Evolutionary conservation across 768 basidiomycete species (phyloP), one percentile per base, ranked within the genome.

Genomic region (Mycena maculata): DNA sequence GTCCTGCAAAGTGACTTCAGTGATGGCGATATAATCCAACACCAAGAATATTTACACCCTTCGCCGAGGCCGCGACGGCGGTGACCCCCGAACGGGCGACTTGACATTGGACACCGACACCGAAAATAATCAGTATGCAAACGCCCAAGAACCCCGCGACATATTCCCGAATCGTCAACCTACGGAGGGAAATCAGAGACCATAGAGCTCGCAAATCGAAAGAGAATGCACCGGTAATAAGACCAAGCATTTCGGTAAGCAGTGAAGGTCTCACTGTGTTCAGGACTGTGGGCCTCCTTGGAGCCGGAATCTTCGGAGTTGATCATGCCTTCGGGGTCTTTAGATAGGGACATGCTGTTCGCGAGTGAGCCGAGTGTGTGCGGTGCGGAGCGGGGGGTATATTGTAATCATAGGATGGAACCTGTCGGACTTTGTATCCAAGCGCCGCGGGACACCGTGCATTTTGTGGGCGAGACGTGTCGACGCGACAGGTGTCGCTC

Each of bases 71-170:
- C 11, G 86, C 75, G 9, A 91, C 87, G 0, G 69, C 75, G 0
- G 83, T 38, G 58, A 81, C 82, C 9, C 77, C 75, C 5, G 87
- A 86, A 11, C 90, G 79, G 30, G 84, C 81, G 4, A 82, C 84
- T 74, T 90, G 89, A 71, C 87, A 88, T 42, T 86, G 80, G 47
- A 85, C 84, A 48, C 88, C 89, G 42, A 78, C 79, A 25, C 90
- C 90, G 66, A 90, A 87, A 57, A 89, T 84, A 59, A 89, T 78
- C 11, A 91, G 77, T 31, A 90, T 78, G 72, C 84, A 84, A 9
- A 84, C 12, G 23, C 61, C 90, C 48, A 90, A 72, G 69, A 90
- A 89, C 74, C 91, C 90, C 18, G 88, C 90, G 28, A 83, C 83
- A 18, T 88, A 85, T 76, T 92, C 90, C 63, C 86, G 81, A 41